Conservation (phyloP, 345 rosid genomes). For the Atalantia buxifolia region DNA sequence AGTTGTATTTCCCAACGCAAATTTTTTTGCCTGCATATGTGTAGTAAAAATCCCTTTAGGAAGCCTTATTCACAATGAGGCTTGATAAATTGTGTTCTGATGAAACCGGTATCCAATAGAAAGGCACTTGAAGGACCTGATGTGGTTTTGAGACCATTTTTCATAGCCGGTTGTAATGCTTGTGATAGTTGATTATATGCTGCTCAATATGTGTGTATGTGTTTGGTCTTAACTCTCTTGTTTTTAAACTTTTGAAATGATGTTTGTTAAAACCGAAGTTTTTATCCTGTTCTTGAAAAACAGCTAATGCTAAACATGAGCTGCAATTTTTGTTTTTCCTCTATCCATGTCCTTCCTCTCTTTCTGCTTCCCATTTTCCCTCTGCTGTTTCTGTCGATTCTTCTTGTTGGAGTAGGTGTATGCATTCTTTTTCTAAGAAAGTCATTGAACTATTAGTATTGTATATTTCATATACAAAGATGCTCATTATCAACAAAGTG, state of each 20-base stretch:
- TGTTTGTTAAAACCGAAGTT: not conserved
- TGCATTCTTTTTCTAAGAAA: not conserved
- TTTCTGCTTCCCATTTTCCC: not conserved
- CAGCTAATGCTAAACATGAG: not conserved
- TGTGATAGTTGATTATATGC: not conserved
- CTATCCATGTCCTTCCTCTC: not conserved
- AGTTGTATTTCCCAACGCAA: not conserved
- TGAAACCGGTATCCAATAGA: not conserved
- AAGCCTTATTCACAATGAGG: not conserved
- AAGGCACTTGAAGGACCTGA: not conserved
- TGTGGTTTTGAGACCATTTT: not conserved
- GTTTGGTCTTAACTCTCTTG: not conserved
- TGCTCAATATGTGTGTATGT: not conserved
- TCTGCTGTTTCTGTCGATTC: not conserved
- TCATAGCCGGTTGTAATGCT: not conserved
- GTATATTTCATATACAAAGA: not conserved
- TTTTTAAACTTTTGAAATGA: not conserved
- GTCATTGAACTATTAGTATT: not conserved
- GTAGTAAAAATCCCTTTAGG: not conserved
- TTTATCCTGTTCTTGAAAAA: not conserved
- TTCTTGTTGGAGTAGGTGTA: not conserved
- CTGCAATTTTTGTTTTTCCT: not conserved
- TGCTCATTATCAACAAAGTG: not conserved
- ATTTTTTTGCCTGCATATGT: not conserved
- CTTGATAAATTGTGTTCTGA: not conserved